These are phyloP conservation scores for Suhomyces kunorum DNA, from an alignment of 1,139 yeast species.

Conservation along the genomic window DNA sequence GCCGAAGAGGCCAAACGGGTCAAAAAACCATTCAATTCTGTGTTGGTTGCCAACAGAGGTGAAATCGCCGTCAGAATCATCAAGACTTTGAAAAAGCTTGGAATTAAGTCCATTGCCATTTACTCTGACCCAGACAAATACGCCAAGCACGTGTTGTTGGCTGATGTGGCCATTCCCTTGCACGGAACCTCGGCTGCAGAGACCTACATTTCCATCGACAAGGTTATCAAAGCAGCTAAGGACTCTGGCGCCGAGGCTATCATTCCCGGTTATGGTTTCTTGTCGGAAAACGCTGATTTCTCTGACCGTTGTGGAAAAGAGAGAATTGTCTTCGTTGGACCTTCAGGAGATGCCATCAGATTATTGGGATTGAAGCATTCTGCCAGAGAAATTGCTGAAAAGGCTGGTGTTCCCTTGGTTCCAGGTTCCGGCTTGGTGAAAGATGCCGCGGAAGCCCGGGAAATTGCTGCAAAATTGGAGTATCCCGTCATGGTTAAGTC, in stretches of 20 bases:
- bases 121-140: constrained; percentile 89
- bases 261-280: constrained; percentile 95
- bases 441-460: constrained; percentile 69
- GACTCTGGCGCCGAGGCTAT: constrained; percentile 85
- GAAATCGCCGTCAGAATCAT: constrained; percentile 96
- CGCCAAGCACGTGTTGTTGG: constrained; percentile 79
- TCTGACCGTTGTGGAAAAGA: constrained; percentile 82
- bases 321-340: constrained; percentile 92
- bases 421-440: constrained; percentile 89
- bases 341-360: constrained; percentile 89
- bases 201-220: constrained; percentile 82
- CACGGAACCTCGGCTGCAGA: constrained; percentile 85
- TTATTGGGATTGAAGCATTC: constrained; percentile 91
- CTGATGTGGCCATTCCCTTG: constrained; percentile 79
- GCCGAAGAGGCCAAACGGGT: constrained; percentile 23
- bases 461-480: constrained; percentile 73
- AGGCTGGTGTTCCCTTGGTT: constrained; percentile 89
- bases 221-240: constrained; percentile 83
- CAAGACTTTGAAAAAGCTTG: constrained; percentile 77
- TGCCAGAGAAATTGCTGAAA: constrained; percentile 87
- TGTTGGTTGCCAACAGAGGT: constrained; percentile 94
- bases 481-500: constrained; percentile 96
- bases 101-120: constrained; percentile 79
- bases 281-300: constrained; percentile 95
- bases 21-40: constrained; percentile 73